phyloP scores from a whole-genome alignment of 1,139 yeast species.

The Debaryomyces psychrophilus region DNA sequence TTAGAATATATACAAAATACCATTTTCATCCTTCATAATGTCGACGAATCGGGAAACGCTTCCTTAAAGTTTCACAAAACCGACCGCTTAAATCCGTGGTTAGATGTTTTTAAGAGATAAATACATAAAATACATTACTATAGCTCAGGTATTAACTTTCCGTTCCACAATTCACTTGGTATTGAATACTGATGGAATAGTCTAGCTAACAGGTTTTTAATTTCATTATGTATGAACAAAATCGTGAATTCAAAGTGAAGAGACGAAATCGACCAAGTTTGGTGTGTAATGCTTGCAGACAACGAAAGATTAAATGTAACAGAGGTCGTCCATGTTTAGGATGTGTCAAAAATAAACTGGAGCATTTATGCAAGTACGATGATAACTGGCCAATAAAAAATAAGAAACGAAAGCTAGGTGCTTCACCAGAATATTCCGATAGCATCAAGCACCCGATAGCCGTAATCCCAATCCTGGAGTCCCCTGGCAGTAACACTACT shows the following conservation, averaged over 20 bases:
- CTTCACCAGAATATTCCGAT: background rate
- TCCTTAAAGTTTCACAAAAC: slow-evolving; percentile 2
- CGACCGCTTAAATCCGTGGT: background rate
- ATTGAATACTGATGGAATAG: background rate
- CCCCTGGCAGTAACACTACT: background rate
- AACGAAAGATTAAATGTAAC: slow-evolving; percentile 36
- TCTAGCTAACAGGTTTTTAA: background rate
- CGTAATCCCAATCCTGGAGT: background rate
- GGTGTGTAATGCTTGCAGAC: slow-evolving; percentile 34
- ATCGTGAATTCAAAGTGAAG: background rate
- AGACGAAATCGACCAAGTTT: slow-evolving; percentile 26
- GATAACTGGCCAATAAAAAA: slow-evolving; percentile 10
- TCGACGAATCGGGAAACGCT: slow-evolving; percentile 1
- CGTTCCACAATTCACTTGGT: background rate
- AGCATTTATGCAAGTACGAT: slow-evolving; percentile 26
- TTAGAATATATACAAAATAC: slow-evolving; percentile 1
- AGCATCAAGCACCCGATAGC: slow-evolving; percentile 2
- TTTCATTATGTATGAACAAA: background rate
- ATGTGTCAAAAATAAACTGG: slow-evolving; percentile 26
- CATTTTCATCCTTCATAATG: background rate
- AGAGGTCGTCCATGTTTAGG: slow-evolving; percentile 31
- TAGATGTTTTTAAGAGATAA: background rate
- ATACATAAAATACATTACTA: too few species aligned
- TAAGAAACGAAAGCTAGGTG: background rate
- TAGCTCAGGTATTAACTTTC: background rate